Evolutionary conservation across 805 yeast species (phyloP), one percentile per base, ranked within the genome.

Genomic region (Yamadazyma scolyti): DNA sequence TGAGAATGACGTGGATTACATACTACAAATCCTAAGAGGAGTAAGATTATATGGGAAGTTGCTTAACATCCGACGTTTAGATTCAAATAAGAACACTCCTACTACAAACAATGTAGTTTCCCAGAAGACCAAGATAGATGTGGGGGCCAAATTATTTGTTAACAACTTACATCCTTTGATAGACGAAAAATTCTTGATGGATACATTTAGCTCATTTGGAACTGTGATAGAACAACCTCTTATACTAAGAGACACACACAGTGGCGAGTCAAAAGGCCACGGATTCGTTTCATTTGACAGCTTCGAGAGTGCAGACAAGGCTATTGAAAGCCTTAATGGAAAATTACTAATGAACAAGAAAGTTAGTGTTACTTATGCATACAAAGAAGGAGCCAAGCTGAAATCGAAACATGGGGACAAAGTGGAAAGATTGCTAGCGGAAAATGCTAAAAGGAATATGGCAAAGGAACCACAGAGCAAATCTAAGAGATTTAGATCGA

Each of bases 151-250:
- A 35, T 37, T 74, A 3, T 73, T 67, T 36, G 52, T 73, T 17
- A 84, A 83, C 20, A 78, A 80, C 43, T 59, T 87, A 34, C 83
- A 79, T 49, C 75, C 74, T 4, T 54, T 80, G 40, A 78, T 80
- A 2, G 94, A 81, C 50, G 80, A 71, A 33, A 64, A 66, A 30
- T 67, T 68, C 25, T 59, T 86, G 29, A 45, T 45, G 5, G 74
- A 71, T 8, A 73, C 86, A 1, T 81, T 89, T 46, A 58, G 72
- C 4, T 70, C 71, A 34, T 85, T 90, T 56, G 97, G 97, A 0
- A 57, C 62, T 0, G 52, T 85, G 10, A 54, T 68, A 4, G 59
- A 59, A 23, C 60, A 68, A 0, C 82, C 86, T 1, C 52, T 55
- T 22, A 59, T 84, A 2, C 59, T 62, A 13, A 52, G 80, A 16